Conservation (phyloP, 129 eudicot genomes). For the Saussurea involucrata region DNA sequence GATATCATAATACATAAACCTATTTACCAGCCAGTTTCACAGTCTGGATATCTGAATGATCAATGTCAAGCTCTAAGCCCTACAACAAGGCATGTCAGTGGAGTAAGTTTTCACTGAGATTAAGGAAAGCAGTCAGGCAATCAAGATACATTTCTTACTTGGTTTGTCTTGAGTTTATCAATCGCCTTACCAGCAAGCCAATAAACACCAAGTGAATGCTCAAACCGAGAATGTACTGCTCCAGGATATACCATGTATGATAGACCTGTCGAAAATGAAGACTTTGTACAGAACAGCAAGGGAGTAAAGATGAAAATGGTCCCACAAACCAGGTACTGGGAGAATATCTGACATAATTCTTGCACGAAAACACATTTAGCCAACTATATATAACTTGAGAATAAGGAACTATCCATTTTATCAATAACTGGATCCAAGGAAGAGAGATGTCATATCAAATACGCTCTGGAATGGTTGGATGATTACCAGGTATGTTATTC, state of each 20-base stretch:
- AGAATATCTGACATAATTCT: background rate
- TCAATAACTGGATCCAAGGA: background rate
- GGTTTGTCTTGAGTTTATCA: constrained; percentile 50
- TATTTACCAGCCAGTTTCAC: constrained; percentile 81
- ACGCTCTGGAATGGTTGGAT: background rate
- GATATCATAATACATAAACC: constrained; percentile 6
- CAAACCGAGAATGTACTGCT: constrained; percentile 95
- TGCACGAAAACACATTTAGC: background rate
- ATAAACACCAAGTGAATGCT: constrained; percentile 96
- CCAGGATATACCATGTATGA: constrained; percentile 86
- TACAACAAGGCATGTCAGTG: constrained; percentile 26
- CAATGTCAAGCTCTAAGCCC: constrained; percentile 83
- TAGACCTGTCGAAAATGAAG: constrained; percentile 44
- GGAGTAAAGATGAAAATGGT: background rate
- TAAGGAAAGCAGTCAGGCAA: constrained; percentile 1
- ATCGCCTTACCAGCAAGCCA: constrained; percentile 88
- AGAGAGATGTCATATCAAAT: background rate
- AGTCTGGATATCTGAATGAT: constrained; percentile 59
- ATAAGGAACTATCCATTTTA: background rate
- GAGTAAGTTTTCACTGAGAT: constrained; percentile 4
- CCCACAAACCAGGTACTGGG: background rate
- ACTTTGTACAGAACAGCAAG: background rate
- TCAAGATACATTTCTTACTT: constrained; percentile 37
- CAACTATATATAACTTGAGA: background rate
- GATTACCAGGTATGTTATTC: background rate